Base-by-base conservation (phyloP, 768 basidiomycete genomes). In the Collybiopsis luxurians region DNA sequence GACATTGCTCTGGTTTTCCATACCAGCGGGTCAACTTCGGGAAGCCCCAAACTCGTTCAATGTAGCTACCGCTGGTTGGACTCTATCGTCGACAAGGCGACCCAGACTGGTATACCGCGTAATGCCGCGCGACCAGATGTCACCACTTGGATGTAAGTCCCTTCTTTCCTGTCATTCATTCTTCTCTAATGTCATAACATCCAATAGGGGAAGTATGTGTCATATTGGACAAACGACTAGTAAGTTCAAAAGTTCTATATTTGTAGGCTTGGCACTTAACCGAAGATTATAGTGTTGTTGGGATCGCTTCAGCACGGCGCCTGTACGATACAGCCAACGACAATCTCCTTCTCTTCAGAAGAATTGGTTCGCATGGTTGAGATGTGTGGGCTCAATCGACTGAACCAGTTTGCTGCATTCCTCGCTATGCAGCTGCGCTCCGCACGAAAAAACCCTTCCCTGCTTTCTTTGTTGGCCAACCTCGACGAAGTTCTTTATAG, bases 1-100 rank as follows among this genome's bases (percentile, higher is more conserved):
- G 73, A 71, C 19, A 65, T 70, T 40, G 72, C 67, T 45, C 84
- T 90, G 74, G 74, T 90, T 53, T 91, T 89, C 76, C 90, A 90
- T 68, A 90, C 90, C 10, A 87, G 85, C 57, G 90, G 90, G 15
- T 90, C 89, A 38, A 91, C 90, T 6, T 90, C 88, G n/a, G 89
- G 89, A 48, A 87, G 83, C 64, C 90, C 90, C 0, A 91, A 90
- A 65, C 83, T 91, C 26, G 86, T 92, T 0, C 87, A 83, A 15
- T 86, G 86, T 70, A 87, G 72, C 63, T 83, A 82, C 61, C 78
- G 72, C 27, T 91, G 89, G 90, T 60, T 92, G 27, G 70, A 81
- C 59, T 69, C 79, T n/a, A 81, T 80, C 2, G 70, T 84, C 51
- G 63, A 75, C n/a, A 92, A 92, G 69, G 82, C 87, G 38, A 67